A percentile compares a stretch with the other conserved stretches of the same genome.
Evolutionary conservation across 192 early-diverging fungal species (phyloP).

Genomic region (Gryganskiella cystojenkinii): DNA sequence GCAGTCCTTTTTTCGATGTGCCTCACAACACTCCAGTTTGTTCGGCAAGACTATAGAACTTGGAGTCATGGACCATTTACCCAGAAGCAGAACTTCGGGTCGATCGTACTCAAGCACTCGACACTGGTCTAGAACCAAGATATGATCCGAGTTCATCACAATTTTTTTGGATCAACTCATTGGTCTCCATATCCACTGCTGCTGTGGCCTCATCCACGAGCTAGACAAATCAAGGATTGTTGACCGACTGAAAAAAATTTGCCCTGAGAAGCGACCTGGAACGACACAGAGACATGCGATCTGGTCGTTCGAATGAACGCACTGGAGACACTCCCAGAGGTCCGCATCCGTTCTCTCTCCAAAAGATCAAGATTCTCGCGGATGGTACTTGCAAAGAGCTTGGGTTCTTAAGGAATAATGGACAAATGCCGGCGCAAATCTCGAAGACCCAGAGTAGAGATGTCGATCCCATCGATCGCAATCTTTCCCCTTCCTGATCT

Average conservation of each 20-base stretch:
- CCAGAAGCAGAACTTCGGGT: constrained; percentile 28
- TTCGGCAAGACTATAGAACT: constrained; percentile 32
- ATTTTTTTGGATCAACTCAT: constrained; percentile 66
- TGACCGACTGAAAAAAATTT: constrained; percentile 86
- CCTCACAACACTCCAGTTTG: constrained; percentile 38
- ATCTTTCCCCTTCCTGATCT: constrained; percentile 63
- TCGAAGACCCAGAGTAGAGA: constrained; percentile 62
- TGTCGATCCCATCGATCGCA: constrained; percentile 76
- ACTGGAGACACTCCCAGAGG: constrained; percentile 75
- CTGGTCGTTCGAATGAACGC: constrained; percentile 69
- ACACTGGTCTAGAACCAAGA: constrained; percentile 83
- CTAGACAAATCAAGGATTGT: constrained; percentile 74
- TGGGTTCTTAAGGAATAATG: constrained; percentile 83
- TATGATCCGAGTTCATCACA: constrained; percentile 85
- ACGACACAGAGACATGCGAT: constrained; percentile 72
- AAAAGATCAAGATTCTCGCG: constrained; percentile 69
- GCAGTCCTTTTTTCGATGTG: background rate
- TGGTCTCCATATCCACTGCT: constrained; percentile 55
- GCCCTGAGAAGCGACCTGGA: constrained; percentile 77
- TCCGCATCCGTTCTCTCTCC: constrained; percentile 55
- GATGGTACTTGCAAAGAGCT: constrained; percentile 70
- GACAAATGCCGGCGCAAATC: constrained; percentile 68
- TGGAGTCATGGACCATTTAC: constrained; percentile 39
- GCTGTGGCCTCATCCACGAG: constrained; percentile 63
- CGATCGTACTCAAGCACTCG: constrained; percentile 48